Conservation (phyloP, 768 basidiomycete species). For the Pleurotus salmoneostramineus region DNA sequence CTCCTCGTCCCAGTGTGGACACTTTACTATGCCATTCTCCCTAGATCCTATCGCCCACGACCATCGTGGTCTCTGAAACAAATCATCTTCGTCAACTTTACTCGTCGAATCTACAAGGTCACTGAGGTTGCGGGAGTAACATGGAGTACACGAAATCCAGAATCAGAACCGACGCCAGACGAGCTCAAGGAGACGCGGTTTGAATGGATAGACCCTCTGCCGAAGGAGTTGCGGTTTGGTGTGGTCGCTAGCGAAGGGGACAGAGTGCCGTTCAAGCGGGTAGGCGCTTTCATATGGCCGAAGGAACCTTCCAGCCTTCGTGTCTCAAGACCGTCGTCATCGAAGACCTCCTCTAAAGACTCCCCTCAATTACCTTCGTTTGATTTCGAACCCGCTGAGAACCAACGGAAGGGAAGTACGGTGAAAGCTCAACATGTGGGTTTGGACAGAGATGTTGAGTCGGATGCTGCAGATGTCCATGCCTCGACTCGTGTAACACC, state of each 20-base stretch:
- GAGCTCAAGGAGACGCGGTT: conserved; percentile 43
- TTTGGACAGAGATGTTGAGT: conserved; percentile 12
- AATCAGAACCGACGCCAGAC: conserved; percentile 24
- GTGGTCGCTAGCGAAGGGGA: conserved; percentile 27
- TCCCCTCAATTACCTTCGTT: conserved; percentile 1
- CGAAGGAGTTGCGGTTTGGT: conserved; percentile 34
- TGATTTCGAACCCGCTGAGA: not conserved
- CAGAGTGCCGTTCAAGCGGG: conserved; percentile 33
- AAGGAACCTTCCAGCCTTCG: conserved; percentile 15
- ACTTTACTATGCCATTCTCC: conserved; percentile 37
- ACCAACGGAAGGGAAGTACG: not conserved
- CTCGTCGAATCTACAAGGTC: conserved; percentile 46
- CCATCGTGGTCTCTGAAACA: conserved; percentile 46
- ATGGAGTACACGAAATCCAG: conserved; percentile 46
- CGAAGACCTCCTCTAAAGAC: conserved; percentile 8
- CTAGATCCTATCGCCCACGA: conserved; percentile 41
- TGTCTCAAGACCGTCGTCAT: conserved; percentile 8
- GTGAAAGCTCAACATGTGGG: not conserved
- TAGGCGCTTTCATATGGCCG: conserved; percentile 49
- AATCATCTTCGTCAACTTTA: conserved; percentile 48
- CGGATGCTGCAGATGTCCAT: conserved; percentile 21
- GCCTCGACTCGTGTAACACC: conserved; percentile 15
- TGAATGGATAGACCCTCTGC: conserved; percentile 43
- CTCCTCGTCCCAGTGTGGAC: conserved; percentile 43
- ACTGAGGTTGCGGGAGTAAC: conserved; percentile 56